A percentile compares a stretch with the other conserved stretches of the same genome.
Evolutionary conservation across 768 basidiomycete species (phyloP).

Genomic region (Mycena capillaripes): DNA sequence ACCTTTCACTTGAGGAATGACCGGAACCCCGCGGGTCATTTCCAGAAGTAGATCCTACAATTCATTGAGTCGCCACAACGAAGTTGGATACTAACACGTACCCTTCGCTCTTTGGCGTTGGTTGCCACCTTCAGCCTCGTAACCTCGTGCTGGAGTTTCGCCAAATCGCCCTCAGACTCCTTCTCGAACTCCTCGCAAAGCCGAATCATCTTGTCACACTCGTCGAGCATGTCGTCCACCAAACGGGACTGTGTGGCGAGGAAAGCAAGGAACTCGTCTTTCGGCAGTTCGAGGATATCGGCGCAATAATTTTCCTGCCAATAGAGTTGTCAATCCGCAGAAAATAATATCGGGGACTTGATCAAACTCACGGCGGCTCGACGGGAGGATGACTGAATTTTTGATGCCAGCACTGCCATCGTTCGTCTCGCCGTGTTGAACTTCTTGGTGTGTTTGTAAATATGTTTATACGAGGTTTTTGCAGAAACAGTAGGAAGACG

Average conservation of each 20-base stretch:
- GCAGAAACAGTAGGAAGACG: constrained; percentile 30
- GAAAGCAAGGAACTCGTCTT: constrained; percentile 6
- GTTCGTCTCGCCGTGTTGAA: constrained; percentile 22
- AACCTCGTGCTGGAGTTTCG: constrained; percentile 27
- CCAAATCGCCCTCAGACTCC: constrained; percentile 22
- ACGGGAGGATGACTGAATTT: neutral
- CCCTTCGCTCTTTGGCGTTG: constrained; percentile 32
- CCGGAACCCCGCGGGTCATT: constrained; percentile 10
- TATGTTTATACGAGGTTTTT: constrained; percentile 34
- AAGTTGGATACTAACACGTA: neutral
- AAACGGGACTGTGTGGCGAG: constrained; percentile 2
- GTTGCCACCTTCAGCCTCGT: constrained; percentile 22
- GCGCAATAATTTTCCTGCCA: constrained; percentile 6
- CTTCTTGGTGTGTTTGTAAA: constrained; percentile 27
- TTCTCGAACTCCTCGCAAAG: constrained; percentile 18
- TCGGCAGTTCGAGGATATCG: constrained; percentile 4
- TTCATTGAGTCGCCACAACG: neutral
- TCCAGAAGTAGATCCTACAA: constrained; percentile 24
- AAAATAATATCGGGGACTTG: neutral
- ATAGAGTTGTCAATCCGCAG: neutral
- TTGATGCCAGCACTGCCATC: constrained; percentile 7
- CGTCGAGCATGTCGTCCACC: constrained; percentile 20
- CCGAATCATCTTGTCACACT: constrained; percentile 6
- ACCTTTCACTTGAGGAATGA: constrained; percentile 18
- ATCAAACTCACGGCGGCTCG: neutral